Base-by-base conservation (phyloP, 2,329 filamentous ascomycete species). In the Fusarium robinianum region DNA sequence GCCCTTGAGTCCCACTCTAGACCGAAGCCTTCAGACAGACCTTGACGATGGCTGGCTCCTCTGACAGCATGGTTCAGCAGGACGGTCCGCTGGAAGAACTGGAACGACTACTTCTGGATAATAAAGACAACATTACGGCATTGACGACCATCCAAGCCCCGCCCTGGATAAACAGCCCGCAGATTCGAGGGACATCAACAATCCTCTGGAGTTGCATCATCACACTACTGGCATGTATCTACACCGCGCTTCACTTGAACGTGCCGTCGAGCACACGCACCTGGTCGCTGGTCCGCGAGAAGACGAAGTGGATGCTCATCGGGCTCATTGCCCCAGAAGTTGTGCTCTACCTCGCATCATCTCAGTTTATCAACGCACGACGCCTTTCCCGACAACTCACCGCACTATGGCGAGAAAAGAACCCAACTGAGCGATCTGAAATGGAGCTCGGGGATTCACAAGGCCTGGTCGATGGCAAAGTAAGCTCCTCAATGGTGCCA, bases 191-290 rank as follows among this genome's bases (percentile, higher is more conserved):
- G 3, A 68, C 63, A 0, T 37, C 62, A 6, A 47, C 53, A 14
- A 61, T 70, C 23, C 34, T 70, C 4, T 60, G 56, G 48, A 63
- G 58, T 11, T 69, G 67, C 44, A 36, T 65, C 6, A 33, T 66
- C 6, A 66, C 67, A 3, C 48, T 71, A 2, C 38, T 60, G 4
- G 51, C 67, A 3, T 70, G 65, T 43, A 62, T 67, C 5, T 70
- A 62, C 57, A 60, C 63, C 6, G 64, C 64, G 1, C 39, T 71
- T 5, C 66, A 70, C 44, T 49, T 69, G 10, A 69, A 71, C 31
- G 55, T 72, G 12, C 63, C 63, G 5, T 6, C 25, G 35, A 16
- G 24, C 35, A 31, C 25, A 6, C n/a, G 27, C 22, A 25, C 30
- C 22, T 17, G 47, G 14, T n/a, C 33, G 22, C 15, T 39, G 21